Base-by-base conservation (phyloP, 176 grass and related monocot genomes). In the Musa schizocarpa region DNA sequence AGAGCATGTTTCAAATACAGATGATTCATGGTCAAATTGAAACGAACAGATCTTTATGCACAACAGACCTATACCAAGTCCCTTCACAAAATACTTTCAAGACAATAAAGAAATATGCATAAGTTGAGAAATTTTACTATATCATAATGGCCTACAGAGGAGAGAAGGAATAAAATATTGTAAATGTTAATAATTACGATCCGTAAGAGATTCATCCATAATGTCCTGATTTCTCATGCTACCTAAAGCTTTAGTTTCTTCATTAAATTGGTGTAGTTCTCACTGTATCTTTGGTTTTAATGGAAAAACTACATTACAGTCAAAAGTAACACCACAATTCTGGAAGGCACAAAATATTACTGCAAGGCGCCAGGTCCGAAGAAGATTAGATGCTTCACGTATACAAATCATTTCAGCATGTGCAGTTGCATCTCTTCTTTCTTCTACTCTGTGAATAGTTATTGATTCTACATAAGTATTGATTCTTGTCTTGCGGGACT, bases 401-500 rank as follows among this genome's bases (percentile, higher is more conserved):
- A 98, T 98, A 87, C 94, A 98, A 80, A 91, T 69, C 87, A 98
- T 98, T 89, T 98, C 94, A 87, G 94, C 94, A 89, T 98, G 94
- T 67, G 94, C 90, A 17, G 90, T 93, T 89, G 94, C 93, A 87
- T 98, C 94, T 79, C 94, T 98, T 59, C 82, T 84, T 81, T 91
- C 94, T 87, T 98, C 94, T 70, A 98, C 94, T 83, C 94, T 93
- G 80, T 52, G 77, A 66, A 86, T 50, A 92, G 19, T 69, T 21
- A 81, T 82, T 53, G 14, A 75, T 67, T 68, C 85, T n/a, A 10
- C 9, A 11, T 12, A 12, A 65, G n/a, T 26, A 11, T 65, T 65
- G 63, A 13, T 29, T 27, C 63, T 29, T 65, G 61, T 62, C 76
- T 17, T 68, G 52, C 10, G 16, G 61, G 20, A 79, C 24, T 11